Conservation (phyloP, 768 basidiomycete species). For the Phanerochaete carnosa region DNA sequence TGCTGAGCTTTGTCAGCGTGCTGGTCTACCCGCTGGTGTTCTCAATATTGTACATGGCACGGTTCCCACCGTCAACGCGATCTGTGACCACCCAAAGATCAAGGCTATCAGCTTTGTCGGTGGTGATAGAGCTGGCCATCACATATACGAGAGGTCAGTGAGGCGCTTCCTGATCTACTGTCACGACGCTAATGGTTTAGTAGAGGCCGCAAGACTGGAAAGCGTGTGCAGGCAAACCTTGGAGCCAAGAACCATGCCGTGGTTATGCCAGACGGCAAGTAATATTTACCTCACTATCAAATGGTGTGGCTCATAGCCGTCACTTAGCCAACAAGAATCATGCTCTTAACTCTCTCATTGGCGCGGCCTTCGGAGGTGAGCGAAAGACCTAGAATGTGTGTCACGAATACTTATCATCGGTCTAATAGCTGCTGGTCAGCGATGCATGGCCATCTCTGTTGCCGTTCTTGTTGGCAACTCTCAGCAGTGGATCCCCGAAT, state of each 20-base stretch:
- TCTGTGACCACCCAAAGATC: conserved; percentile 89
- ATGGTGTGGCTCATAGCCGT: too few species aligned
- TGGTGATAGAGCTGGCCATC: conserved; percentile 87
- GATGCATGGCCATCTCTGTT: not conserved
- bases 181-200: not conserved
- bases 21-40: conserved; percentile 84
- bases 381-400: conserved; percentile 67
- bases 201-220: not conserved
- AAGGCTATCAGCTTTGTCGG: conserved; percentile 97
- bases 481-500: conserved; percentile 79
- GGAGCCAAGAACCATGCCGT: conserved; percentile 98
- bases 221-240: conserved; percentile 55
- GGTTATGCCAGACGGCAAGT: conserved; percentile 87
- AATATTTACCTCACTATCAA: not conserved
- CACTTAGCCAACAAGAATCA: conserved; percentile 85
- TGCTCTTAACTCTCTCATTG: conserved; percentile 86
- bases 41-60: conserved; percentile 91
- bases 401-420: conserved; percentile 92
- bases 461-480: conserved; percentile 82
- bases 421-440: conserved; percentile 35
- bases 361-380: conserved; percentile 89
- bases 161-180: conserved; percentile 13
- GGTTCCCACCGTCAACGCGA: conserved; percentile 85
- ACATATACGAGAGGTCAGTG: conserved; percentile 78
- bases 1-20: conserved; percentile 87